Evolutionary conservation across 2,329 filamentous ascomycete species (phyloP), one percentile per base, ranked within the genome.

Genomic region (Epichloe sylvatica): DNA sequence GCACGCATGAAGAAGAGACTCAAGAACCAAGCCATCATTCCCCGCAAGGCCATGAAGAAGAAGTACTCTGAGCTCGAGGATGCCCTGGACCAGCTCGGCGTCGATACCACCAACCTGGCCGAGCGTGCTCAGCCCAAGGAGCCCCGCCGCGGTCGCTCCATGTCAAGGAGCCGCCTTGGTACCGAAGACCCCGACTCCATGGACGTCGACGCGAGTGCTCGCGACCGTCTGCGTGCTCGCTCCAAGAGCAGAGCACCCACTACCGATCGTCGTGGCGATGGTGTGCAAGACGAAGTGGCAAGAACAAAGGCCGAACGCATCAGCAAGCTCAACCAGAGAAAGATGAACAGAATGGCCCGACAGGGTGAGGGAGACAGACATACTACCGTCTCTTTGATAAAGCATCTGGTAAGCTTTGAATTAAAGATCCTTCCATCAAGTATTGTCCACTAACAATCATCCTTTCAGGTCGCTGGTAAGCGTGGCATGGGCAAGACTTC

Each of bases 331-430:
- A 77, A 83, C 61, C 94, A 98, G 82, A 89, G 91, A 77, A 91
- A 89, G 80, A 96, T 94, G 89, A 98, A 98, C 75, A 81, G 91
- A 56, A 92, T 94, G 84, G 92, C 92, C 42, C 83, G 90, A 67
- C 87, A 94, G 76, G 92, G 92, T 75, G 92, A 98, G 74, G 90
- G 84, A 54, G 92, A 98, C 76, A 81, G 94, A 65, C 91, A 97
- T 71, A 81, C 81, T 54, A 83, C 83, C 50, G 85, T 86, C 37
- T 77, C 86, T 48, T 70, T 94, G 68, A 80, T 83, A 54, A 98
- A 94, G 73, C 92, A 97, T 72, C 75, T 98, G 78, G 84, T 94
- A 77, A 67, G 83, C 78, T 58, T 55, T 41, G 13, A 44, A 21
- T 3, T 9, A 17, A 59, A 70, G 68, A 62, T 30, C 3, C 3